These are phyloP conservation scores for Helminthosporium solani DNA, from an alignment of 2,329 filamentous ascomycete species.

Conservation along the genomic window DNA sequence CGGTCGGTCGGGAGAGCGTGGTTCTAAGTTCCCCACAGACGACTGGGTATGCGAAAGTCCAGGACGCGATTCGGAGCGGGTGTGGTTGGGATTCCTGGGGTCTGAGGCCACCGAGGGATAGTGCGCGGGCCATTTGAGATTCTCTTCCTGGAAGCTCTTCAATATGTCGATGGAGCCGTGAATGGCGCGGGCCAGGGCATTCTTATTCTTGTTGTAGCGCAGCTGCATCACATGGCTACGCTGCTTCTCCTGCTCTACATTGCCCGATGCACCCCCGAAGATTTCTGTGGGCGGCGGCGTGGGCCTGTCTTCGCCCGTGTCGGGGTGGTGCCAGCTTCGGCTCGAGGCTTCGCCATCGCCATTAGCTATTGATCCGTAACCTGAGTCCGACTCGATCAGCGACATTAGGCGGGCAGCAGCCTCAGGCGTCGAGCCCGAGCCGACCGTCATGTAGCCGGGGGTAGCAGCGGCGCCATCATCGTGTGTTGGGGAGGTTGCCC, in stretches of 20 bases:
- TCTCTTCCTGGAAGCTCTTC: constrained; percentile 82
- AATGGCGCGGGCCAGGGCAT: constrained; percentile 83
- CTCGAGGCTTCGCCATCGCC: constrained; percentile 62
- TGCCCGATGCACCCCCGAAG: constrained; percentile 49
- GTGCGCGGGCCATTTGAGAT: constrained; percentile 87
- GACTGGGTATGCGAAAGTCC: constrained; percentile 65
- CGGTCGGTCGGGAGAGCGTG: constrained; percentile 49
- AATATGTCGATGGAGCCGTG: constrained; percentile 81
- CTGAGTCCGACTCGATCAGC: constrained; percentile 83
- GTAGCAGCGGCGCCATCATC: constrained; percentile 30
- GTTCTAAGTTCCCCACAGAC: constrained; percentile 53
- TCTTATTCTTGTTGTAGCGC: constrained; percentile 91
- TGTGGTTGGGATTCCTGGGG: constrained; percentile 43
- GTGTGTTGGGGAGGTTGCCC: constrained; percentile 25
- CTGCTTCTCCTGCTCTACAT: constrained; percentile 63
- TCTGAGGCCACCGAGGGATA: constrained; percentile 76
- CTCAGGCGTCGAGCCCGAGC: constrained; percentile 75
- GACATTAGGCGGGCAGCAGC: constrained; percentile 79
- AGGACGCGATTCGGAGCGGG: constrained; percentile 58
- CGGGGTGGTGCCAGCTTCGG: constrained; percentile 57
- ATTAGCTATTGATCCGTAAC: constrained; percentile 75
- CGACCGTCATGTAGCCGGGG: constrained; percentile 79
- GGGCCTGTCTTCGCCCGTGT: constrained; percentile 58
- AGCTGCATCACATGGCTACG: constrained; percentile 86
- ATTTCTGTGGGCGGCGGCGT: constrained; percentile 58